phyloP scores from a whole-genome alignment of 495 filamentous ascomycete species.

The Daldinia childiae region DNA sequence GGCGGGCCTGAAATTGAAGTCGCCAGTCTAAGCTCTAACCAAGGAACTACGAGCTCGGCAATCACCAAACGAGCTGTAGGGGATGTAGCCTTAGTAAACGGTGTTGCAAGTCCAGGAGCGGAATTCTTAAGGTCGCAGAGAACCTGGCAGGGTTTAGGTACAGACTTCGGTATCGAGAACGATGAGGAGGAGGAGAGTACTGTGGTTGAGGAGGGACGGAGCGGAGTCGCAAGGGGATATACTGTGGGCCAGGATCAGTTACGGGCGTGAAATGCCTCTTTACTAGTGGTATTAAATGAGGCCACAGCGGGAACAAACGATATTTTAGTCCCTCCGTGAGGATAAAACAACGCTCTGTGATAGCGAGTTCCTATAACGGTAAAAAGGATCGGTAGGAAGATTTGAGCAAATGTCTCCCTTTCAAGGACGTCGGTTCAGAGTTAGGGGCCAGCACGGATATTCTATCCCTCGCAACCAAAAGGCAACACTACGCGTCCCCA shows the following conservation, averaged over 20 bases:
- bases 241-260: slow-evolving; percentile 68
- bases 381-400: background rate
- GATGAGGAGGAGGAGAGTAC: slow-evolving; percentile 74
- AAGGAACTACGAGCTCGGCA: slow-evolving; percentile 41
- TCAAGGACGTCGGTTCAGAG: background rate
- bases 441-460: background rate
- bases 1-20: slow-evolving; percentile 19
- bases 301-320: background rate
- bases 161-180: slow-evolving; percentile 67
- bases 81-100: slow-evolving; percentile 79
- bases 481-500: background rate
- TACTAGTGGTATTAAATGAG: no score
- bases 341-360: background rate
- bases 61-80: slow-evolving; percentile 43
- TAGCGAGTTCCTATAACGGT: background rate
- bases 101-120: slow-evolving; percentile 86
- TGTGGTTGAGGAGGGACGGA: slow-evolving; percentile 80
- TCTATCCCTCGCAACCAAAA: background rate
- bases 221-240: slow-evolving; percentile 92
- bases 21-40: slow-evolving; percentile 40
- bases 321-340: background rate
- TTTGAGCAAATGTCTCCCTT: background rate
- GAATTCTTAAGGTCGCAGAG: slow-evolving; percentile 83
- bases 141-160: slow-evolving; percentile 92
- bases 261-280: slow-evolving; percentile 26